Conservation (phyloP, 495 filamentous ascomycete genomes). For the Neurospora sp. region DNA sequence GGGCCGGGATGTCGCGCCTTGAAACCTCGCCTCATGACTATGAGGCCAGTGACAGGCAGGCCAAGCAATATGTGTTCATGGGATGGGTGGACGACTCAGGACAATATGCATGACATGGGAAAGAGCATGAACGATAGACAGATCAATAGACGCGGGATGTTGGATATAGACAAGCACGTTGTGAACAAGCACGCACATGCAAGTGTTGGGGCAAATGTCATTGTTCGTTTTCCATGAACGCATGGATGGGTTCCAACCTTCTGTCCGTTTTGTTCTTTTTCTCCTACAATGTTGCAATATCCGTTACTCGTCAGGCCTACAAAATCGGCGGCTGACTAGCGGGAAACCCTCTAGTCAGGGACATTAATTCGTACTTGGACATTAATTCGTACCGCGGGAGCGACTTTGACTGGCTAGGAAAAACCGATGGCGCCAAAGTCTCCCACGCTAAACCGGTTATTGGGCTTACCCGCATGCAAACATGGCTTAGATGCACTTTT, state of each 20-base stretch:
- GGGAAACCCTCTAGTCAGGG: too few relatives aligned
- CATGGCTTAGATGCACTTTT: too few relatives aligned
- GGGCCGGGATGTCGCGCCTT: constrained; percentile 47
- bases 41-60: neutral
- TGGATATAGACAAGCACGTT: neutral
- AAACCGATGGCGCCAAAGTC: too few relatives aligned
- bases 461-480: too few relatives aligned
- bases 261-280: neutral
- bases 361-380: too few relatives aligned
- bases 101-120: neutral
- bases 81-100: neutral
- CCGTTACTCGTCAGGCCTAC: too few relatives aligned
- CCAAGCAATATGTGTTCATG: neutral
- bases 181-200: neutral
- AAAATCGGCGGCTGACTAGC: too few relatives aligned
- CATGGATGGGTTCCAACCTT: neutral
- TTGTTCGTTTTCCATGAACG: neutral
- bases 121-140: neutral
- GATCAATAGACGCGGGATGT: neutral
- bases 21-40: neutral
- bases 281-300: neutral
- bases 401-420: too few relatives aligned
- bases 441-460: too few relatives aligned
- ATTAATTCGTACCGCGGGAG: too few relatives aligned
- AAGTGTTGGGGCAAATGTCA: neutral